Conservation (phyloP, 2,329 filamentous ascomycete species). For the Juglanconis oblonga region DNA sequence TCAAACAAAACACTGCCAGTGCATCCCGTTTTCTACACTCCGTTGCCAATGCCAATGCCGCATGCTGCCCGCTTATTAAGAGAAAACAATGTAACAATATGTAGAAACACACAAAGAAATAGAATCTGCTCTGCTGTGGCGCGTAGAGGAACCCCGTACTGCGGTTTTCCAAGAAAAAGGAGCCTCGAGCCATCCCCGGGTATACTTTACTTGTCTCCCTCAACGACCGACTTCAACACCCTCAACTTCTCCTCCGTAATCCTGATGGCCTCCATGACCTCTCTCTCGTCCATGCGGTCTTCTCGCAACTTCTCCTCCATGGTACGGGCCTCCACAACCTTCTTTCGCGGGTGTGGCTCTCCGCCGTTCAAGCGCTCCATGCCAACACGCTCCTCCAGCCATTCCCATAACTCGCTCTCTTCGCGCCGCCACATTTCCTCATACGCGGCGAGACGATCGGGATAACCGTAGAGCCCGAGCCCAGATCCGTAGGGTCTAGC, state of each 20-base stretch:
- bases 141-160: slow-evolving; percentile 11
- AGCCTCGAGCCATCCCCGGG: not conserved
- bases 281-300: slow-evolving; percentile 65
- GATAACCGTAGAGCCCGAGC: slow-evolving; percentile 40
- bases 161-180: not conserved
- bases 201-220: slow-evolving; percentile 45
- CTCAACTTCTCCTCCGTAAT: slow-evolving; percentile 83
- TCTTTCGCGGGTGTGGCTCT: slow-evolving; percentile 40
- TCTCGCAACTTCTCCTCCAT: slow-evolving; percentile 58
- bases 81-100: not conserved
- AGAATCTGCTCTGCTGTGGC: not conserved
- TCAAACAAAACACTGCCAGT: not conserved
- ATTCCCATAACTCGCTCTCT: slow-evolving; percentile 87
- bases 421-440: slow-evolving; percentile 90
- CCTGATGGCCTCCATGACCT: slow-evolving; percentile 76
- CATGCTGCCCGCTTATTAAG: not conserved
- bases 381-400: slow-evolving; percentile 83
- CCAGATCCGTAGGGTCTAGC: slow-evolving; percentile 36
- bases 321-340: slow-evolving; percentile 50
- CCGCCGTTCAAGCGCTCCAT: slow-evolving; percentile 56
- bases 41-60: slow-evolving; percentile 11
- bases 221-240: slow-evolving; percentile 71
- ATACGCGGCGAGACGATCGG: slow-evolving; percentile 76
- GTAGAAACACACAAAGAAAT: not conserved
- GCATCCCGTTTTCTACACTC: not conserved